A percentile compares a stretch with the other conserved stretches of the same genome.
Evolutionary conservation across 2,329 filamentous ascomycete genomes (phyloP).

Genomic region (Hortaea werneckii): DNA sequence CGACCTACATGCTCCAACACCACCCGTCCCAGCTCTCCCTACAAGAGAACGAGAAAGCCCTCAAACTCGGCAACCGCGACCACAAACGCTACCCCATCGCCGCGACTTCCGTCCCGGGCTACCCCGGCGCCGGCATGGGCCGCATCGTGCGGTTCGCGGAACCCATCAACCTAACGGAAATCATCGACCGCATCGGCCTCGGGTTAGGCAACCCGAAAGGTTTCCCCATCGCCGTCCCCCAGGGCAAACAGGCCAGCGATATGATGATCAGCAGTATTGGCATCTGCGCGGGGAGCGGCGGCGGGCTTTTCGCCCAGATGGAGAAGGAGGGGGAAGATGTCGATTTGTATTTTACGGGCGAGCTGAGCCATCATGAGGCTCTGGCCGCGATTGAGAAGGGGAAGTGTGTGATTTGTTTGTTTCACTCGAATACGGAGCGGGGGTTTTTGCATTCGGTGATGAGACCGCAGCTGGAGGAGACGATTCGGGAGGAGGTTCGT

Average conservation of each 20-base stretch:
- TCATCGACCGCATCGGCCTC: constrained; percentile 53
- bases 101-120: constrained; percentile 33
- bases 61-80: constrained; percentile 30
- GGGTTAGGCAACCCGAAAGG: constrained; percentile 58
- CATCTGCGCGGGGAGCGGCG: constrained; percentile 84
- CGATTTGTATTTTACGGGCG: constrained; percentile 80
- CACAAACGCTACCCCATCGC: constrained; percentile 47
- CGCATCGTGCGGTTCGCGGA: constrained; percentile 47
- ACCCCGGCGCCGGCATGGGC: constrained; percentile 48
- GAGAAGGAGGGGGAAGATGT: constrained; percentile 40
- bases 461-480: constrained; percentile 51
- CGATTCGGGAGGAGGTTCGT: constrained; percentile 40
- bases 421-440: constrained; percentile 89
- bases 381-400: constrained; percentile 77
- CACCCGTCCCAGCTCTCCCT: constrained; percentile 37
- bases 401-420: constrained; percentile 70
- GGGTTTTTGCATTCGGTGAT: constrained; percentile 67
- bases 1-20: constrained; percentile 35
- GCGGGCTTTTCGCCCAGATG: constrained; percentile 59
- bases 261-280: constrained; percentile 60
- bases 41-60: constrained; percentile 20
- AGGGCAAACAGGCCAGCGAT: constrained; percentile 43
- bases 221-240: constrained; percentile 54
- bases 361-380: constrained; percentile 88
- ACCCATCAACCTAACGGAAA: constrained; percentile 41